Evolutionary conservation across 225 moss, liverwort and hornwort genomes (phyloP).

Genomic region (Pleurozium schreberi): DNA sequence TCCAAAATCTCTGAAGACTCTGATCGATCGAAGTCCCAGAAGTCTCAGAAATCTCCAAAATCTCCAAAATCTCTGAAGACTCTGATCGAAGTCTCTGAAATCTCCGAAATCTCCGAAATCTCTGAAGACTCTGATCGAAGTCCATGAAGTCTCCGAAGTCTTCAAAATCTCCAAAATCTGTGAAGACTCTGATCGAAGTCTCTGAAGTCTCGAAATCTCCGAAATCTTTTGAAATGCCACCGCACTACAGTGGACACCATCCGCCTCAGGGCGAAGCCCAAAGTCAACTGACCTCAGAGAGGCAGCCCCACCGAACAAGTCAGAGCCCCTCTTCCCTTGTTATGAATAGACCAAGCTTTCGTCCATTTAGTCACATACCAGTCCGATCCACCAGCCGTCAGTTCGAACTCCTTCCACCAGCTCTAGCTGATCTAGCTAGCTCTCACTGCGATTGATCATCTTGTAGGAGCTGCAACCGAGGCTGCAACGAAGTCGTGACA

Average conservation of each 20-base stretch:
- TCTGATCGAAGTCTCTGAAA: too few relatives aligned
- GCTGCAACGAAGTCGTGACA: neutral
- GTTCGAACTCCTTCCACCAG: neutral
- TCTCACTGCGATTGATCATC: neutral
- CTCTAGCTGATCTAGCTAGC: neutral
- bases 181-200: too few relatives aligned
- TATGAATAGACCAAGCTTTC: neutral
- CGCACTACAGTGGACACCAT: neutral
- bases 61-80: too few relatives aligned
- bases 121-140: too few relatives aligned
- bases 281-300: conserved; percentile 9
- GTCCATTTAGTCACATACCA: neutral
- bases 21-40: too few relatives aligned
- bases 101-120: neutral
- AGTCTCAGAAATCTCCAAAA: too few relatives aligned
- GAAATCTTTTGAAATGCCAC: neutral
- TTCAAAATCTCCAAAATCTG: too few relatives aligned
- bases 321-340: neutral
- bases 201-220: neutral
- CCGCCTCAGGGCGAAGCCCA: neutral
- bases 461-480: neutral
- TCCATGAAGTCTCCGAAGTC: too few relatives aligned
- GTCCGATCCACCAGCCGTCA: neutral
- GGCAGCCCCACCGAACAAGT: neutral
- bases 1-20: too few relatives aligned